Evolutionary conservation across 2,329 filamentous ascomycete genomes (phyloP), one percentile per base, ranked within the genome.

Genomic region (Sclerotinia trifoliorum): DNA sequence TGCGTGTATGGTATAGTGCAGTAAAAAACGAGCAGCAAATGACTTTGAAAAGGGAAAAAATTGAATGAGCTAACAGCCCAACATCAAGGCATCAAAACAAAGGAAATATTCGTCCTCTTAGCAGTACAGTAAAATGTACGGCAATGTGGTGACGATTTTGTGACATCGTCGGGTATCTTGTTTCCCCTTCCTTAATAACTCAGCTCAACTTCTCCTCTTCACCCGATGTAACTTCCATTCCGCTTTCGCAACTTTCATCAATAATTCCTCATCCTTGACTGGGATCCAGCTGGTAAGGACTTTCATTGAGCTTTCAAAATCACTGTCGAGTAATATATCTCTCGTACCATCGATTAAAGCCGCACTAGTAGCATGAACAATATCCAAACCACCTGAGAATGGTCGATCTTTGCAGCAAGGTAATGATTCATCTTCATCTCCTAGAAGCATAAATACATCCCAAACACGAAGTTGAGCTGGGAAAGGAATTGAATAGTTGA

Each of bases 231-330:
- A 79, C 81, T 91, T 96, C 86, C 91, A 97, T 80, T 98, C 94
- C 19, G 92, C 88, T 76, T 90, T 90, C 35, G 93, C 89, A 69
- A 97, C 92, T 75, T 89, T 90, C 92, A 99, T 96, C 75, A 99
- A 84, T 68, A 96, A 80, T 78, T 98, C 93, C 77, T 97, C 93
- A 75, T 99, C 94, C 79, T 93, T 93, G 78, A 99, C 90, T 26
- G 94, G 93, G 56, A 98, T 90, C 88, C 92, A 97, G 68, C 91
- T 93, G 42, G 95, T 98, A 71, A 99, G 83, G 10, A 94, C 91
- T 81, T 97, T 98, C 95, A 99, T 99, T 58, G 91, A 91, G 76
- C 96, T 96, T 78, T 99, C 95, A 79, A 98, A 99, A 78, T 99
- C 95, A 24, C 92, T 93, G 75, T 96, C 93, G 7, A 97, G 83